Percentiles rank a stretch among this genome's conserved stretches.
phyloP scores from a whole-genome alignment of 2,329 filamentous ascomycete species.

The Elsinoe australis region DNA sequence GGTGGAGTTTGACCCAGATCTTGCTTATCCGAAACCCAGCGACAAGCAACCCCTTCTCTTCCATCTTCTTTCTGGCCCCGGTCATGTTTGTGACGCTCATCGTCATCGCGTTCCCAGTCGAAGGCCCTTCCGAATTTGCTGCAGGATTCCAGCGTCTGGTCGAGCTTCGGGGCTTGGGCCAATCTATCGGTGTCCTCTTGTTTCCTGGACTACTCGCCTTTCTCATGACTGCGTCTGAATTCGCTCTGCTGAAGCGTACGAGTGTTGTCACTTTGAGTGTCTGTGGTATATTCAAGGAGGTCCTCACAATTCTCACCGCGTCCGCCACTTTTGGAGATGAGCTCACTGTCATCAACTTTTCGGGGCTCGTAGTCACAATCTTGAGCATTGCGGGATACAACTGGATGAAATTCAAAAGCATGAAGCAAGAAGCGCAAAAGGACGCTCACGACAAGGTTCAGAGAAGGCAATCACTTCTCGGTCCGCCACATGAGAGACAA shows the following conservation, averaged over 20 bases:
- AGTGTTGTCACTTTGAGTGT: conserved; percentile 94
- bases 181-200: conserved; percentile 65
- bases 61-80: conserved; percentile 94
- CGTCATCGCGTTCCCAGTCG: conserved; percentile 73
- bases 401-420: conserved; percentile 84
- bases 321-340: conserved; percentile 81
- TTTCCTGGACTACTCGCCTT: conserved; percentile 91
- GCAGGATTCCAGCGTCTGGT: conserved; percentile 58
- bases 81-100: conserved; percentile 87
- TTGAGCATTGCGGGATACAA: conserved; percentile 84
- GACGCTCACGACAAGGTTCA: conserved; percentile 38
- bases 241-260: conserved; percentile 87
- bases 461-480: conserved; percentile 31
- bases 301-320: conserved; percentile 86
- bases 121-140: conserved; percentile 63
- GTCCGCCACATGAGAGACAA: conserved; percentile 19
- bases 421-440: conserved; percentile 65
- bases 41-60: conserved; percentile 92
- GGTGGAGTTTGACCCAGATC: conserved; percentile 98
- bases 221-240: conserved; percentile 93
- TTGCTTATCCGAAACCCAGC: conserved; percentile 87
- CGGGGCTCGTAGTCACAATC: conserved; percentile 82
- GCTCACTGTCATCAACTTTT: conserved; percentile 78
- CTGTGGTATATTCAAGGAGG: conserved; percentile 97
- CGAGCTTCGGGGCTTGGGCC: conserved; percentile 57